Conservation (phyloP, 768 basidiomycete genomes). For the Leccinum obscurum region DNA sequence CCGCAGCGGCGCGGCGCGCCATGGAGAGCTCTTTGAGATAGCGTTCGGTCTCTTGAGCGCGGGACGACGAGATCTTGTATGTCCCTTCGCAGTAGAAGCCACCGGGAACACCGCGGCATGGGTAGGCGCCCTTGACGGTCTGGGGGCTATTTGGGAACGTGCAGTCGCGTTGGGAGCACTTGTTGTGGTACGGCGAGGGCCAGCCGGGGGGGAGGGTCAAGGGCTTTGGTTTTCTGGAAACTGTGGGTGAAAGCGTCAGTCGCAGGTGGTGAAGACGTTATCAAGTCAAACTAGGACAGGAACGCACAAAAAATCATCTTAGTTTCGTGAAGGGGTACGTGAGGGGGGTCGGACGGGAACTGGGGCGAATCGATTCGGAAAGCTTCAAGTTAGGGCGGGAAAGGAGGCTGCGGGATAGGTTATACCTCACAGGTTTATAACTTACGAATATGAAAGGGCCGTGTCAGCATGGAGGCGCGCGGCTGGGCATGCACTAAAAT, state of each 20-base stretch:
- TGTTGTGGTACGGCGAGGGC: slow-evolving; percentile 40
- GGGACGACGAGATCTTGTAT: slow-evolving; percentile 34
- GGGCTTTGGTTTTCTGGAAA: slow-evolving; percentile 32
- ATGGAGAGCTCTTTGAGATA: slow-evolving; percentile 30
- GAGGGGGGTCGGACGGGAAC: background rate
- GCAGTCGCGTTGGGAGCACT: slow-evolving; percentile 36
- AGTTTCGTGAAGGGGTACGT: background rate
- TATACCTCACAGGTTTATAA: slow-evolving; percentile 27
- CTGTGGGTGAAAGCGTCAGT: slow-evolving; percentile 13
- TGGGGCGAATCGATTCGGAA: background rate
- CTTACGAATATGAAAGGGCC: slow-evolving; percentile 17
- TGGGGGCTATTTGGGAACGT: slow-evolving; percentile 33
- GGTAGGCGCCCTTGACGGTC: slow-evolving; percentile 32
- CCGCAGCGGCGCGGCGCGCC: slow-evolving; percentile 18
- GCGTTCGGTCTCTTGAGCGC: slow-evolving; percentile 34
- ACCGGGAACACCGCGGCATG: slow-evolving; percentile 34
- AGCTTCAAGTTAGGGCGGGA: background rate
- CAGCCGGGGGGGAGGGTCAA: slow-evolving; percentile 32
- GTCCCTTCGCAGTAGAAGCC: slow-evolving; percentile 37
- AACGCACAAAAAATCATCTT: background rate
- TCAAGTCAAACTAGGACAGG: background rate
- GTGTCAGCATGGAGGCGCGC: slow-evolving; percentile 17
- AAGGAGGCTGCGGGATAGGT: slow-evolving; percentile 2
- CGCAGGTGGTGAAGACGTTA: background rate
- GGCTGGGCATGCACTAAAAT: slow-evolving; percentile 32